Percentiles rank a stretch among this genome's conserved stretches.
Evolutionary conservation across 1,284 basidiomycete genomes (phyloP).

Genomic region (Moniliella sp.): DNA sequence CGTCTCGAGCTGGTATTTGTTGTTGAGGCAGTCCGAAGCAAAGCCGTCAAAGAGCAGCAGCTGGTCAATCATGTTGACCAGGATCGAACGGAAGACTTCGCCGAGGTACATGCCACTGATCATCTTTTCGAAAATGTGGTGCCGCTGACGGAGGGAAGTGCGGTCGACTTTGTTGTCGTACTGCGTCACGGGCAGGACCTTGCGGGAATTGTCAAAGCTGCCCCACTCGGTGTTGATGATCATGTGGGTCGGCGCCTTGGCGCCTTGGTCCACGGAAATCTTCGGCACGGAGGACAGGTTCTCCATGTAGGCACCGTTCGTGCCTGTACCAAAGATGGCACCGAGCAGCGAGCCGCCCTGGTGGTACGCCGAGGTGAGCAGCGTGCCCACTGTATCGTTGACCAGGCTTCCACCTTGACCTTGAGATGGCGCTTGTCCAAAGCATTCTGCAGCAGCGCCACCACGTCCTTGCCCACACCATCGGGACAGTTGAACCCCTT

Average conservation of each 20-base stretch:
- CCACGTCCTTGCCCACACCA: constrained; percentile 75
- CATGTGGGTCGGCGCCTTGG: constrained; percentile 44
- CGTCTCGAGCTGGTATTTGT: constrained; percentile 79
- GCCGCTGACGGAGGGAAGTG: constrained; percentile 73
- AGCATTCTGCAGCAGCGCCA: constrained; percentile 71
- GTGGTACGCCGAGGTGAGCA: constrained; percentile 75
- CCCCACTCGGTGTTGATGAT: constrained; percentile 96
- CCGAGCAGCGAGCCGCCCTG: constrained; percentile 61
- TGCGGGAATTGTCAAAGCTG: constrained; percentile 74
- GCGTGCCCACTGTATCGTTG: constrained; percentile 79
- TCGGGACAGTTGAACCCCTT: constrained; percentile 34
- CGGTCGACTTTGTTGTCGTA: constrained; percentile 83
- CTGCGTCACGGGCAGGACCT: constrained; percentile 68
- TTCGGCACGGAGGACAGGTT: constrained; percentile 63
- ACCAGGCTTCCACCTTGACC: constrained; percentile 83
- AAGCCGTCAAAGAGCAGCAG: constrained; percentile 54
- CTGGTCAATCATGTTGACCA: constrained; percentile 63
- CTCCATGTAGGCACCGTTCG: constrained; percentile 91
- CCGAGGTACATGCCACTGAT: constrained; percentile 97
- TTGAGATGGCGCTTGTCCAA: constrained; percentile 81
- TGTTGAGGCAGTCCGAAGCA: constrained; percentile 52
- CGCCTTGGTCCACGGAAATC: constrained; percentile 12
- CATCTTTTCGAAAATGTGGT: constrained; percentile 91
- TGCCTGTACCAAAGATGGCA: constrained; percentile 85
- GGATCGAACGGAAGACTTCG: constrained; percentile 66